Conservation (phyloP, 2,329 filamentous ascomycete genomes). For the Fusarium algeriense region DNA sequence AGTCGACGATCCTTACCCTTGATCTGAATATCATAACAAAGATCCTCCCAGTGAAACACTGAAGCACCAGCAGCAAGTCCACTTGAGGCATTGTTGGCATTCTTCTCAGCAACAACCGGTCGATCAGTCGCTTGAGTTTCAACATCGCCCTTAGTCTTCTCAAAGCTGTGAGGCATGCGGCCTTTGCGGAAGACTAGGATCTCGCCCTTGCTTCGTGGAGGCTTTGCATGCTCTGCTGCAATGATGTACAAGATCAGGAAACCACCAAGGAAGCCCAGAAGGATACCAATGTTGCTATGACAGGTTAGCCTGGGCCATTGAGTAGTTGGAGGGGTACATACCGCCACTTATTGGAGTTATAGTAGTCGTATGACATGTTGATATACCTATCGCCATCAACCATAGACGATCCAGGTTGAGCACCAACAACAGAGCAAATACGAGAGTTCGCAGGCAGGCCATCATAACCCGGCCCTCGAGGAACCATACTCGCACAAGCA, state of each 20-base stretch:
- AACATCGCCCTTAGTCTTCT: conserved; percentile 56
- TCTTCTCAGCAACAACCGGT: conserved; percentile 37
- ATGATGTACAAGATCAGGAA: conserved; percentile 74
- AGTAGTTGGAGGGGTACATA: neutral
- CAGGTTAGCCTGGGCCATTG: rapidly evolving
- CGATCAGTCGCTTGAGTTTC: conserved; percentile 47
- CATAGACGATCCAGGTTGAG: conserved; percentile 63
- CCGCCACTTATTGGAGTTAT: conserved; percentile 68
- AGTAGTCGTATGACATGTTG: conserved; percentile 66
- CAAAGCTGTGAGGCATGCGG: conserved; percentile 68
- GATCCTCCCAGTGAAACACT: conserved; percentile 77
- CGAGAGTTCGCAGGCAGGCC: conserved; percentile 60
- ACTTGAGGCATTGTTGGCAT: neutral
- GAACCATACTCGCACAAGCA: conserved; percentile 65
- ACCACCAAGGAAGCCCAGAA: conserved; percentile 71
- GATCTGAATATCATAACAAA: conserved; percentile 73
- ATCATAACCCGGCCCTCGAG: conserved; percentile 47
- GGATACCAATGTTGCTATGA: conserved; percentile 73
- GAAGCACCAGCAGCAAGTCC: conserved; percentile 33
- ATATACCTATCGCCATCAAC: conserved; percentile 74
- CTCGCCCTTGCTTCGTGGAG: conserved; percentile 73
- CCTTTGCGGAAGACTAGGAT: conserved; percentile 73
- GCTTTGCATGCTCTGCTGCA: conserved; percentile 73
- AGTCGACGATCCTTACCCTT: conserved; percentile 74
- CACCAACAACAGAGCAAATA: conserved; percentile 66